Evolutionary conservation across 2,329 filamentous ascomycete genomes (phyloP), one percentile per base, ranked within the genome.

Genomic region (Penicillium sp.): DNA sequence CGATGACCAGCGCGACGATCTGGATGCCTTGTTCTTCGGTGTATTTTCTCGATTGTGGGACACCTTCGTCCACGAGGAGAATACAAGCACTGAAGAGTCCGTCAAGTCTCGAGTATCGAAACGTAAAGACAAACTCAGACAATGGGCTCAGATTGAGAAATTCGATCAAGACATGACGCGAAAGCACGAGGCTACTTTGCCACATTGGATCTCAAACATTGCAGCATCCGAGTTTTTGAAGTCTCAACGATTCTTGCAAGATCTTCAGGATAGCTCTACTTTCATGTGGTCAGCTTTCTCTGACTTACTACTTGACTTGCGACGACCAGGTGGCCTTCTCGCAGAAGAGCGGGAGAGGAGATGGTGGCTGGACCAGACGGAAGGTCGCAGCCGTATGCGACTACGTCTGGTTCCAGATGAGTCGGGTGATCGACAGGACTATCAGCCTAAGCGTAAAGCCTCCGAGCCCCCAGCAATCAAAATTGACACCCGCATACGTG

Each of bases 341-440:
- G 86, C 89, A 51, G 84, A 88, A 38, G 79, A 83, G 0, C 79
- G 81, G 3, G 73, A 83, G 1, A 80, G 81, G 0, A 96, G 89
- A 72, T 99, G 93, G 93, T 92, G 93, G 67, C 83, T 99, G 15
- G 94, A 99, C 70, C 88, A 96, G 67, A 97, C 94, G 0, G 94
- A 99, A 77, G 93, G 94, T 12, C 88, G 93, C 12, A 96, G 97
- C 72, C 88, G 96, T 19, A 97, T 97, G 91, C 87, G 96, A 17
- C 82, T 96, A 67, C 86, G 94, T 29, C 84, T 96, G 50, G 82
- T 97, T 1, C 90, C 93, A 0, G 93, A 97, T 70, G 85, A 85
- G 56, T 83, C 84, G 0, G 80, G 82, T 1, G 82, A 86, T 25
- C 83, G 87, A 53, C 86, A 90, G 56, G 85, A 89, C 47, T 96